Evolutionary conservation across 2,329 filamentous ascomycete species (phyloP).

Genomic region (Zymoseptoria ardabiliae): DNA sequence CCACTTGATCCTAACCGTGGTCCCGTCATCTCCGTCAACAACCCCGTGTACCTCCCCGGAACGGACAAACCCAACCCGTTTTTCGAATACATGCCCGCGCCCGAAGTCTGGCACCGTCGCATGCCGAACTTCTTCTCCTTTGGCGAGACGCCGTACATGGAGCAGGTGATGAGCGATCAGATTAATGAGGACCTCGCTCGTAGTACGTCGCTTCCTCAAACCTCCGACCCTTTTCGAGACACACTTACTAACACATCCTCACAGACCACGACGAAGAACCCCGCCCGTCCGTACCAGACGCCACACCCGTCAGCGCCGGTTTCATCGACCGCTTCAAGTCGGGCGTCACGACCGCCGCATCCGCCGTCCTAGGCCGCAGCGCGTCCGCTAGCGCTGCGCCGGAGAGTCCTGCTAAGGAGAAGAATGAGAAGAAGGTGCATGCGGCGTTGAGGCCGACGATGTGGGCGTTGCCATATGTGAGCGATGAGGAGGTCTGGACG

Average conservation of each 20-base stretch:
- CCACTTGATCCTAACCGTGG: background rate
- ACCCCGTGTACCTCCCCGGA: slow-evolving; percentile 9
- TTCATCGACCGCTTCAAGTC: background rate
- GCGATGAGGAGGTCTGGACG: background rate
- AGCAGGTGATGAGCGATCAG: slow-evolving; percentile 20
- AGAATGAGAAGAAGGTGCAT: background rate
- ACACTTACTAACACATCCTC: background rate
- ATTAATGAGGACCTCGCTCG: slow-evolving; percentile 24
- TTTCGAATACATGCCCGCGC: slow-evolving; percentile 22
- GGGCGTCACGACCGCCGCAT: background rate
- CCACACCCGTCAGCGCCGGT: background rate
- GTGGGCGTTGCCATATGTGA: background rate
- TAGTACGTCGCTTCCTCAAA: too few relatives aligned
- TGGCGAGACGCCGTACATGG: slow-evolving; percentile 27
- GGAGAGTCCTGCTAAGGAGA: background rate
- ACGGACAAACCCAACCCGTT: slow-evolving; percentile 19
- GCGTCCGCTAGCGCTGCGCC: background rate
- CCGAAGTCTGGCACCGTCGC: slow-evolving; percentile 25
- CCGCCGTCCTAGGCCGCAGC: background rate
- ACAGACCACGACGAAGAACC: background rate
- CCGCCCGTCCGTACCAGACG: background rate
- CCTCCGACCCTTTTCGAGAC: background rate
- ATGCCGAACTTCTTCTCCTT: slow-evolving; percentile 27
- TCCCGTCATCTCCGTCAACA: slow-evolving; percentile 13
- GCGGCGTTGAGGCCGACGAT: background rate